These are phyloP conservation scores for Xylaria sp. DNA, from an alignment of 2,329 filamentous ascomycete species.

Conservation along the genomic window DNA sequence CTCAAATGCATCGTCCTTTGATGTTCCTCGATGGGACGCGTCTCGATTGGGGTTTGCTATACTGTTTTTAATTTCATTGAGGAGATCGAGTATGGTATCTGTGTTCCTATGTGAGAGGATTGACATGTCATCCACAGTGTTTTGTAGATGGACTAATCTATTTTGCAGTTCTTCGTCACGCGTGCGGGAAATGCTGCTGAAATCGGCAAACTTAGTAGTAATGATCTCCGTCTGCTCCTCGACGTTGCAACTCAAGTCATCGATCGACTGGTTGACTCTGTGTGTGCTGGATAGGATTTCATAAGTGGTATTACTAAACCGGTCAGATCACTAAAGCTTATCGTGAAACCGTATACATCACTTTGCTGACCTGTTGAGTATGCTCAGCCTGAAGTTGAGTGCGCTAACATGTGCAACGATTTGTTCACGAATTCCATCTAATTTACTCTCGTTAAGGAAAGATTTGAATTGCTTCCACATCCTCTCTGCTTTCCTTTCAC, in stretches of 20 bases:
- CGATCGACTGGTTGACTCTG: neutral
- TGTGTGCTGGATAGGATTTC: neutral
- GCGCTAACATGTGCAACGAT: slow-evolving; percentile 1
- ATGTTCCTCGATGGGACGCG: neutral
- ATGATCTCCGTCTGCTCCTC: neutral
- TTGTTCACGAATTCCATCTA: slow-evolving; percentile 12
- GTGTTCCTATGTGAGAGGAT: neutral
- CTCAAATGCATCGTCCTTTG: neutral
- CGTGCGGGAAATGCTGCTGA: neutral
- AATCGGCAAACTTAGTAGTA: neutral
- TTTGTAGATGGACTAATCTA: neutral
- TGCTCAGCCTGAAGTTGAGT: slow-evolving; percentile 7
- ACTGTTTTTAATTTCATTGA: neutral
- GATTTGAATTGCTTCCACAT: slow-evolving; percentile 20
- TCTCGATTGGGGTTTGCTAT: neutral
- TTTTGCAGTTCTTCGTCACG: neutral
- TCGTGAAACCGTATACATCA: neutral
- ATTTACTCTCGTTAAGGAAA: slow-evolving; percentile 16
- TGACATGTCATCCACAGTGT: neutral
- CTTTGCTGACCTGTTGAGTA: neutral
- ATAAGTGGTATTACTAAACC: neutral
- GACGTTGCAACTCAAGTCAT: neutral
- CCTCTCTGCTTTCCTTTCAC: neutral
- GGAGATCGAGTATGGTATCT: neutral
- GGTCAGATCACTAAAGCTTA: neutral